Evolutionary conservation across 2,329 filamentous ascomycete genomes (phyloP), one percentile per base, ranked within the genome.

Genomic region (Salinomyces thailandicus): DNA sequence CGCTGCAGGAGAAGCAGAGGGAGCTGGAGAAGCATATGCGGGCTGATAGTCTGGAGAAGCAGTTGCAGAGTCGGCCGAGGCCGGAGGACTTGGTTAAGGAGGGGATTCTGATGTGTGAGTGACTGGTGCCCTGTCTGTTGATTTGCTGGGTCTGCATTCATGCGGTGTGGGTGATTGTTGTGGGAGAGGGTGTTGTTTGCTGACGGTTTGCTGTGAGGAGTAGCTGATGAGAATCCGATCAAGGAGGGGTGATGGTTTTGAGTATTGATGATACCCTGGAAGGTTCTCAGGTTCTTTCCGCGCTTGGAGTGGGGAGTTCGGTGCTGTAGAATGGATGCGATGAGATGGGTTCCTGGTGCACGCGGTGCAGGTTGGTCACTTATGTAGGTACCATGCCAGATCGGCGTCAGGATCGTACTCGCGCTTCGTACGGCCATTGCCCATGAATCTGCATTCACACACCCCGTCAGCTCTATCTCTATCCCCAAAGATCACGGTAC

Each of bases 11-110:
- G 38, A 77, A 85, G 44, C 85, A 91, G 61, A 80, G 75, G 54
- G 84, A 93, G 66, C 77, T 95, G 28, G 77, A 86, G 61, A 85
- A 79, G 58, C 80, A 85, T 60, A 94, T 95, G 86, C 75, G 81
- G 11, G 81, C 78, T 41, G 84, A 94, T 60, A 81, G 73, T 37
- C 71, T 95, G 44, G 91, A 93, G 61, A 85, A 93, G 54, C 87
- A 87, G 60, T 77, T 95, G 44, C 74, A 81, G 53, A 72, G 80
- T 51, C 73, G 87, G 14, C 87, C 87, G 1, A 70, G 74, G 22
- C 81, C 83, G 8, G 83, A 86, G 47, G 72, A 81, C 34, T 67
- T 94, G 44, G 69, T 94, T 39, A 77, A 81, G 53, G 77, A 82
- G 49, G 86, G 86, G 4, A 84, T 95, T 37, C 64, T 95, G 22